Evolutionary conservation across 768 basidiomycete species (phyloP).

Genomic region (Filobasidium wieringae): DNA sequence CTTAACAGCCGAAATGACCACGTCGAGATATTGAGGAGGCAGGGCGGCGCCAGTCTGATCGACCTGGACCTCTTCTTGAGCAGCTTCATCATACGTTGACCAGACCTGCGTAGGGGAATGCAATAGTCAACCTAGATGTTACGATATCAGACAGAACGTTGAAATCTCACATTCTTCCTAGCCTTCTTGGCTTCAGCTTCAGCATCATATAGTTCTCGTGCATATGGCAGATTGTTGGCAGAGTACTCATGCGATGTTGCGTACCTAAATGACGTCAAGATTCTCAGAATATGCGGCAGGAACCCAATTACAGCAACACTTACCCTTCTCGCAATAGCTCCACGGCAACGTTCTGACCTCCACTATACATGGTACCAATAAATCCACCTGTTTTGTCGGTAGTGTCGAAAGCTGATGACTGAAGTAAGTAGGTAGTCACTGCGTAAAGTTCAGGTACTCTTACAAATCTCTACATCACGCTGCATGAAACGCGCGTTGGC

Average conservation of each 20-base stretch:
- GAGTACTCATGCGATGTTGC: slow-evolving; percentile 81
- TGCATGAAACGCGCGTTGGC: slow-evolving; percentile 75
- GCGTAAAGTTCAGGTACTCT: background rate
- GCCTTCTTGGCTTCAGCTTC: slow-evolving; percentile 79
- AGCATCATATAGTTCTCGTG: slow-evolving; percentile 65
- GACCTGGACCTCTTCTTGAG: slow-evolving; percentile 43
- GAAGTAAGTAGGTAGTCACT: background rate
- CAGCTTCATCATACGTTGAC: slow-evolving; percentile 65
- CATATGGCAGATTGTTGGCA: slow-evolving; percentile 69
- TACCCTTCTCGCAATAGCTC: slow-evolving; percentile 69
- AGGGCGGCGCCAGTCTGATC: slow-evolving; percentile 42
- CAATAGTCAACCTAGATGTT: background rate
- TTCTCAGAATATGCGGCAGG: background rate
- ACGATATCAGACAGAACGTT: background rate
- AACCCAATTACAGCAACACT: slow-evolving; percentile 5
- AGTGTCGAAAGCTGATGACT: slow-evolving; percentile 56
- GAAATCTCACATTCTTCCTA: slow-evolving; percentile 56
- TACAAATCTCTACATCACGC: slow-evolving; percentile 77
- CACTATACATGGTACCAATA: slow-evolving; percentile 73
- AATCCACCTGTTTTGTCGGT: slow-evolving; percentile 93
- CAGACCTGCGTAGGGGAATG: slow-evolving; percentile 54
- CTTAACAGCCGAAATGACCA: slow-evolving; percentile 79
- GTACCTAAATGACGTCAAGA: slow-evolving; percentile 39
- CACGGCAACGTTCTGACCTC: slow-evolving; percentile 76
- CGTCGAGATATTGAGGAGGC: slow-evolving; percentile 77